Conservation (phyloP, 768 basidiomycete genomes). For the Pisolithus sp. region DNA sequence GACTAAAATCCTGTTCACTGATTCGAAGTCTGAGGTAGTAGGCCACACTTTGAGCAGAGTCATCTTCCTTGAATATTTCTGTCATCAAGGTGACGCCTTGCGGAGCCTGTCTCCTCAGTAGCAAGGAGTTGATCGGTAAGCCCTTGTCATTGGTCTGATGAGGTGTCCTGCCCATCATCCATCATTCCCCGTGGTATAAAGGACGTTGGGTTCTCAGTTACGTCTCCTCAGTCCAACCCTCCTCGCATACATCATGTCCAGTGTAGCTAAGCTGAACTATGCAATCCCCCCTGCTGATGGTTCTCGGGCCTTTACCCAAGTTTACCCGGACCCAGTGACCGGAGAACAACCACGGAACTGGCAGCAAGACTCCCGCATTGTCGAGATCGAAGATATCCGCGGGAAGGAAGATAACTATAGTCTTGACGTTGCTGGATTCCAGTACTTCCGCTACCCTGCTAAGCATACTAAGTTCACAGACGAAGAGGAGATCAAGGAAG, state of each 20-base stretch:
- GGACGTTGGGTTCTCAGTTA: no score
- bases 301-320: constrained; percentile 26
- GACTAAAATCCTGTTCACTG: no score
- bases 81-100: no score
- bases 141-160: no score
- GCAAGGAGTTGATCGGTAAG: no score
- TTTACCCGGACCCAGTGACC: constrained; percentile 23
- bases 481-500: constrained; percentile 29
- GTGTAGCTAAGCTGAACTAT: constrained; percentile 32
- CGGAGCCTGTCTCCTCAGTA: no score
- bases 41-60: no score
- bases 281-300: constrained; percentile 34
- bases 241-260: not conserved
- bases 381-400: constrained; percentile 37
- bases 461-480: constrained; percentile 28
- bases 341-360: constrained; percentile 32
- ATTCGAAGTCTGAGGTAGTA: no score
- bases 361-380: constrained; percentile 17
- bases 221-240: no score
- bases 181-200: no score
- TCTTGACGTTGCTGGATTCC: constrained; percentile 33
- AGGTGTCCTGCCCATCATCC: no score
- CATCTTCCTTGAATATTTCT: no score
- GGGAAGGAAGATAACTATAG: constrained; percentile 27
- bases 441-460: constrained; percentile 20